A percentile compares a stretch with the other conserved stretches of the same genome.
These are phyloP conservation scores for Lophiostoma macrostomum DNA, from an alignment of 495 filamentous ascomycete genomes.

Conservation along the genomic window DNA sequence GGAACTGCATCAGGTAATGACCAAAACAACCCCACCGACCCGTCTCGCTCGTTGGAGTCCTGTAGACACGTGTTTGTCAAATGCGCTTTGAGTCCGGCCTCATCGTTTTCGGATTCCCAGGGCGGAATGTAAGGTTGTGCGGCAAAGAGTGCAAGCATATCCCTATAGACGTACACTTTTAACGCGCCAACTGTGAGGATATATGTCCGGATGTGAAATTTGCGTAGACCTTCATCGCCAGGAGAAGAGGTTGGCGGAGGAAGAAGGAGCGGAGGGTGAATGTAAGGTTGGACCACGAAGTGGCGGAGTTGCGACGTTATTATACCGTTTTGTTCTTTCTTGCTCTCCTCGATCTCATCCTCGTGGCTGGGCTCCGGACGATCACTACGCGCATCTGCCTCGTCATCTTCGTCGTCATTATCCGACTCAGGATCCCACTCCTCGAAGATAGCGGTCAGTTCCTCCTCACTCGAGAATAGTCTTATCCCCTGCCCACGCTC, in stretches of 20 bases:
- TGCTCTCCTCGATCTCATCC: conserved; percentile 20
- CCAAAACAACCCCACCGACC: conserved; percentile 69
- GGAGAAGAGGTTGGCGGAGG: conserved; percentile 38
- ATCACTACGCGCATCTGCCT: conserved; percentile 39
- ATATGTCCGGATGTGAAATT: conserved; percentile 95
- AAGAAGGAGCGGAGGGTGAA: conserved; percentile 81
- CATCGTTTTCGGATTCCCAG: conserved; percentile 28
- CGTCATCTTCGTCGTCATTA: conserved; percentile 60
- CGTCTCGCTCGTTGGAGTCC: conserved; percentile 51
- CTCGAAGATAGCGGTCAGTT: conserved; percentile 80
- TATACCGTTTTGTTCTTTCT: conserved; percentile 52
- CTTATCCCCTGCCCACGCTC: conserved; percentile 90
- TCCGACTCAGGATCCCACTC: conserved; percentile 66
- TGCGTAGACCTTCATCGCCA: conserved; percentile 54
- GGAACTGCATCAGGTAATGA: conserved; percentile 47
- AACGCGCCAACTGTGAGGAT: conserved; percentile 75
- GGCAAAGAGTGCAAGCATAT: conserved; percentile 92
- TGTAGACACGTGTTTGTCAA: conserved; percentile 97
- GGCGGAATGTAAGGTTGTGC: conserved; percentile 59
- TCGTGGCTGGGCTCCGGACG: no score
- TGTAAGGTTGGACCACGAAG: conserved; percentile 95
- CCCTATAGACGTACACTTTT: conserved; percentile 78
- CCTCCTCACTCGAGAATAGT: conserved; percentile 77
- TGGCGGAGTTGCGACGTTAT: conserved; percentile 89
- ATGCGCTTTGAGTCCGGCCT: conserved; percentile 60